Percentiles rank a stretch among this genome's conserved stretches.
These are phyloP conservation scores for Sphagnum contortum DNA, from an alignment of 225 moss, liverwort and hornwort species.

Conservation along the genomic window DNA sequence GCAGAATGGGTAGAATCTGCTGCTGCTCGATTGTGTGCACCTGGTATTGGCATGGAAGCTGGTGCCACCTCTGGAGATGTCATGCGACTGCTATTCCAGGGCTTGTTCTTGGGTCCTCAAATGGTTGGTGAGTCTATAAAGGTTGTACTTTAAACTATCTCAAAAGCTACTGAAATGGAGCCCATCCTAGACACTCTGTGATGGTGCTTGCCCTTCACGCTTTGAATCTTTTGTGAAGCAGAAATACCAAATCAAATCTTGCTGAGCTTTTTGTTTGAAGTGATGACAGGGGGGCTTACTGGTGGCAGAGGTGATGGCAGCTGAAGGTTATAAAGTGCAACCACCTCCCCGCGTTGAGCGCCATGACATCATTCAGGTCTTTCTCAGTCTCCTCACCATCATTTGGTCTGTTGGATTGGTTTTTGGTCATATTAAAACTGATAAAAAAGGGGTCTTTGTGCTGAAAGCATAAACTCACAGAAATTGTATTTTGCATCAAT, in stretches of 20 bases:
- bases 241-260: too few species aligned
- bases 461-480: too few species aligned
- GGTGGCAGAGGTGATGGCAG: constrained; percentile 95
- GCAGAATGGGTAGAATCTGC: constrained; percentile 83
- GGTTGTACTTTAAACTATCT: constrained; percentile 17
- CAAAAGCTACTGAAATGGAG: too few species aligned
- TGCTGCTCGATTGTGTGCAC: constrained; percentile 77
- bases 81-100: constrained; percentile 87
- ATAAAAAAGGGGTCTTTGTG: too few species aligned
- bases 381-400: neutral
- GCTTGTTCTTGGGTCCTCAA: constrained; percentile 89
- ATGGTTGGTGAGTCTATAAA: constrained; percentile 96
- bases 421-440: too few species aligned
- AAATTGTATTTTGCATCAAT: too few species aligned
- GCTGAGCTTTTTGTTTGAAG: too few species aligned
- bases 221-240: too few species aligned
- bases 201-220: too few species aligned
- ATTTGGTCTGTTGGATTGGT: too few species aligned
- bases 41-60: constrained; percentile 80
- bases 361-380: constrained; percentile 82
- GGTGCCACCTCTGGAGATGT: constrained; percentile 82
- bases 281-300: constrained; percentile 59
- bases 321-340: constrained; percentile 71
- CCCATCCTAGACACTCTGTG: too few species aligned
- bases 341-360: constrained; percentile 79